phyloP scores from a whole-genome alignment of 768 basidiomycete genomes.

The Boletus rubroflammeus region DNA sequence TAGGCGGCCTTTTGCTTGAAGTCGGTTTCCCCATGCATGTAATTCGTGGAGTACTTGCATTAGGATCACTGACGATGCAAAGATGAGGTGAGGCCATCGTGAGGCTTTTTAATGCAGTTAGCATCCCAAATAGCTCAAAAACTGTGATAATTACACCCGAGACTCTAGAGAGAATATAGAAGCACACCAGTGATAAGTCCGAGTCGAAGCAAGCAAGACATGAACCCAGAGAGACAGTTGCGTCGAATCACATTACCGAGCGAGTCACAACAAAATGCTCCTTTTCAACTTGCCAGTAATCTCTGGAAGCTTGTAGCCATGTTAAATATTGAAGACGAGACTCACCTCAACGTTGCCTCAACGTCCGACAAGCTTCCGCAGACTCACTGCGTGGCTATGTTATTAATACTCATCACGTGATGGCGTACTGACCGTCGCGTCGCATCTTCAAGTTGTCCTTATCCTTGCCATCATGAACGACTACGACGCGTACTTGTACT shows the following conservation, averaged over 20 bases:
- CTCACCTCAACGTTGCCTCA: too few relatives aligned
- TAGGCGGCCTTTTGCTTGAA: too few relatives aligned
- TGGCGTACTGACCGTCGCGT: slow-evolving; percentile 1
- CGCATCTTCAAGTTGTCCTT: too few relatives aligned
- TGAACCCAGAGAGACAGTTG: neutral
- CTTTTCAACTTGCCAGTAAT: neutral
- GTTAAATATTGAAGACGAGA: too few relatives aligned
- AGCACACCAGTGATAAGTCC: neutral
- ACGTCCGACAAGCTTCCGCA: too few relatives aligned
- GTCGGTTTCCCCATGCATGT: too few relatives aligned
- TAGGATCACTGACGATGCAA: neutral
- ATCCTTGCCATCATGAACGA: slow-evolving; percentile 15
- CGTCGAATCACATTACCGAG: neutral
- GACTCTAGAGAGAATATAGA: neutral
- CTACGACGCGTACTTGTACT: slow-evolving; percentile 23
- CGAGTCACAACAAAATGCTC: neutral
- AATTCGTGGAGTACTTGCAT: too few relatives aligned
- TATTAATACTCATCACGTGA: slow-evolving; percentile 5
- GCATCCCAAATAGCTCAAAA: neutral
- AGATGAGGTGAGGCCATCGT: neutral
- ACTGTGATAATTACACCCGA: neutral
- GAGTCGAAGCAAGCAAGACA: neutral
- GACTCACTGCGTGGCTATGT: too few relatives aligned
- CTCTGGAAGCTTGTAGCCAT: neutral
- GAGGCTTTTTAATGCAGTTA: neutral